A percentile compares a stretch with the other conserved stretches of the same genome.
Conservation (phyloP, 495 filamentous ascomycete genomes). For the Darksidea phi region DNA sequence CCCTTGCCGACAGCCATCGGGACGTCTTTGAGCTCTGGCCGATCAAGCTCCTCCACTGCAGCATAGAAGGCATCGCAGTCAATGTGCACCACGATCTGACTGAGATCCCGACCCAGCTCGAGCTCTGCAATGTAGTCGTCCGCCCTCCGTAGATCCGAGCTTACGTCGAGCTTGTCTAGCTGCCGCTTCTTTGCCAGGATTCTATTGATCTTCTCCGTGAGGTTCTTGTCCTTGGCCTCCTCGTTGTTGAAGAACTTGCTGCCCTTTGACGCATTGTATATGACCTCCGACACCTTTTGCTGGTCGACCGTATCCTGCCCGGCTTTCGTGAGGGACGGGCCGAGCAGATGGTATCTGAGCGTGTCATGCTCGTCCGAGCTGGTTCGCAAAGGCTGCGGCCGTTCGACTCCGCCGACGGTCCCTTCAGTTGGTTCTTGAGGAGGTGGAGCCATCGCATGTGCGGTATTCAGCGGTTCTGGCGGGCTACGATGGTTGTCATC, state of each 20-base stretch:
- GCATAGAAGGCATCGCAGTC: conserved; percentile 99
- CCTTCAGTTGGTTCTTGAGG: too few species aligned
- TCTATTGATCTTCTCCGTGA: conserved; percentile 82
- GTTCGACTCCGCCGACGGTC: not conserved
- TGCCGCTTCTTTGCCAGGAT: conserved; percentile 74
- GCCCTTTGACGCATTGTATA: conserved; percentile 94
- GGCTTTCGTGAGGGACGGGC: conserved; percentile 89
- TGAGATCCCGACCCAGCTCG: conserved; percentile 75
- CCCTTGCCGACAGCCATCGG: conserved; percentile 94
- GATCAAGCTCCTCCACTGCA: conserved; percentile 87
- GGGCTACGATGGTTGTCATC: too few species aligned
- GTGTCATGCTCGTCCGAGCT: conserved; percentile 48
- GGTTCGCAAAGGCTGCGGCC: conserved; percentile 12
- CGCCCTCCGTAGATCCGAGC: conserved; percentile 66
- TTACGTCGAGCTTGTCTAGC: conserved; percentile 73
- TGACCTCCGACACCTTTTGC: conserved; percentile 91
- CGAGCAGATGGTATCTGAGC: conserved; percentile 73
- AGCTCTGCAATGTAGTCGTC: conserved; percentile 81
- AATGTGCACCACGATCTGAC: conserved; percentile 82
- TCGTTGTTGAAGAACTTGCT: conserved; percentile 97
- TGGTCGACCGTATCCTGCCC: conserved; percentile 95
- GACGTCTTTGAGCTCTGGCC: conserved; percentile 81
- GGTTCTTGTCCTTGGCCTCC: conserved; percentile 72
- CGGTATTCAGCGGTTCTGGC: not conserved
- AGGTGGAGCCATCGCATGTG: too few species aligned